A percentile compares a stretch with the other conserved stretches of the same genome.
These are phyloP conservation scores for Parsonsia alboflavescens DNA, from an alignment of 257 asterid species.

Conservation along the genomic window DNA sequence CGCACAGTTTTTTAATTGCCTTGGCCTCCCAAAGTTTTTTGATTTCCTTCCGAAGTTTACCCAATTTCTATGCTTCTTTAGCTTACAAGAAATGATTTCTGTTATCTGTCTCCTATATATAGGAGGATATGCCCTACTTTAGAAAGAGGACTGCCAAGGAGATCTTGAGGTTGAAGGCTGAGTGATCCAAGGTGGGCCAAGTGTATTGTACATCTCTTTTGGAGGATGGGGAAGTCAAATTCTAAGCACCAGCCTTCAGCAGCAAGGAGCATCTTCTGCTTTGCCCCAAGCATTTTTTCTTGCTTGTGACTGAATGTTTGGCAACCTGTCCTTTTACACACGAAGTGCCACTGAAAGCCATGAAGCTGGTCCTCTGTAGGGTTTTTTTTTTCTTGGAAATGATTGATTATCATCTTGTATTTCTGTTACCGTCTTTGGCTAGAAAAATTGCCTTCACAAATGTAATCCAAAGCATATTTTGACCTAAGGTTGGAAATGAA, in stretches of 20 bases:
- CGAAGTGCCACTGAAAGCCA: background rate
- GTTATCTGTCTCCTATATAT: background rate
- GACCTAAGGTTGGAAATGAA: background rate
- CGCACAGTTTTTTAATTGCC: background rate
- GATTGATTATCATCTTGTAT: background rate
- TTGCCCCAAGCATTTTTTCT: background rate
- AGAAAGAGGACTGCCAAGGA: constrained; percentile 79
- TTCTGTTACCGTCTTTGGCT: background rate
- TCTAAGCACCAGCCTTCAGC: background rate
- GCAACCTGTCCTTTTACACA: background rate
- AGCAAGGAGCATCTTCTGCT: background rate
- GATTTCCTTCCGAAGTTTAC: background rate
- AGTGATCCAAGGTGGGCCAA: constrained; percentile 28
- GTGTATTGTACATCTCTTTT: background rate
- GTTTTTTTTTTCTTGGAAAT: background rate
- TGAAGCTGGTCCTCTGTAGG: background rate
- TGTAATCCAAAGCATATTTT: background rate
- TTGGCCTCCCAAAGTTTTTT: background rate
- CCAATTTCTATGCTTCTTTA: background rate
- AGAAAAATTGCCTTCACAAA: background rate
- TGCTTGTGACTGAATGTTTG: background rate
- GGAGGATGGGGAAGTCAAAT: background rate
- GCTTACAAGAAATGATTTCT: background rate
- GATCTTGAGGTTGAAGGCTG: constrained; percentile 66
- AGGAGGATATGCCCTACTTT: constrained; percentile 85